Base-by-base conservation (phyloP, 805 yeast species). In the Ogataea ramenticola region DNA sequence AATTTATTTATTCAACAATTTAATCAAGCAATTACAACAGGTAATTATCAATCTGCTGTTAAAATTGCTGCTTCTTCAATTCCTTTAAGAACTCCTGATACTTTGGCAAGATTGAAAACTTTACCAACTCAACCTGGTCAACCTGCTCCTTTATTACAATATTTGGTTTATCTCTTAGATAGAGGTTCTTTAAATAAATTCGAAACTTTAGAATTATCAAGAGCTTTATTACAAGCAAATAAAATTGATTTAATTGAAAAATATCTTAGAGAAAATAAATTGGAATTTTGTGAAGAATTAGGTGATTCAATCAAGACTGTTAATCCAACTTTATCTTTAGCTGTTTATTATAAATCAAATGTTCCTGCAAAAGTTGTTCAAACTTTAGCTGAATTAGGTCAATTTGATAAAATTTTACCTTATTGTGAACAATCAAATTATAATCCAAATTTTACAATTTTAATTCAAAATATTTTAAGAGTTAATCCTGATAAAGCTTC, bases 401-500 rank as follows among this genome's bases (percentile, higher is more conserved):
- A 93, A 69, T 90, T 88, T 62, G 99, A 90, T 61, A 91, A 90
- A 71, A 93, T 93, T 51, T 67, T 89, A 52, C 97, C 99, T 43
- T 93, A 86, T 68, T 85, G 96, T 66, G 84, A 86, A 66, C 87
- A 88, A 68, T 93, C 84, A 46, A 80, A 80, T 49, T 93, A 84
- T 68, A 75, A 78, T 54, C 97, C 99, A 47, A 95, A 93, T 67
- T 93, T 80, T 65, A 79, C 93, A 40, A 83, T 86, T 47, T 74
- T 93, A 67, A 79, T 93, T 56, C 96, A 95, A 62, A 86, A 87
- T 66, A 77, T 93, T 55, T 80, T 91, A 40, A 82, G 98, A 65
- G 80, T 86, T 22, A 89, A 86, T 63, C 96, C 99, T n/a, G 99
- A 93, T 58, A 87, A 88, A 65, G 99, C 97, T 24, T 86, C 96